Base-by-base conservation (phyloP, 1,284 basidiomycete species). In the Sporisorium reilianum region DNA sequence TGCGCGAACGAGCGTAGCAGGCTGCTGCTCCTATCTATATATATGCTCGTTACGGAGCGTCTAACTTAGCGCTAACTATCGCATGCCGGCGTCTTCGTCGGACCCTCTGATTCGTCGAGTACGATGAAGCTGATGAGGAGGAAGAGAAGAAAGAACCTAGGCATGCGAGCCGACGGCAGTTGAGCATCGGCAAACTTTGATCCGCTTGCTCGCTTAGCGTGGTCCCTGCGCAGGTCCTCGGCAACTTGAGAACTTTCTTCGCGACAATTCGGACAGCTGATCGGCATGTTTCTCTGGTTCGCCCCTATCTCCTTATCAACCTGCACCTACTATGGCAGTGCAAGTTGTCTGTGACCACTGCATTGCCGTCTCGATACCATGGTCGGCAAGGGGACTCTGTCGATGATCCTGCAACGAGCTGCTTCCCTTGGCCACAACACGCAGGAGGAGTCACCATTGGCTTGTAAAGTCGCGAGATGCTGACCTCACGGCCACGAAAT, bases 161-260 rank as follows among this genome's bases (percentile, higher is more conserved):
- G n/a, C 28, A 16, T 20, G 26, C 18, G 18, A 46, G 26, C 45
- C 45, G 25, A 46, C 25, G 18, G 45, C 45, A 46, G 18, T 28
- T 16, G 3, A 26, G 46, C 8, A 11, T 30, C 46, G 46, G 28
- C n/a, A 48, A n/a, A n/a, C 45, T n/a, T 46, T 46, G 45, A 2
- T 46, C 45, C 45, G 45, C 16, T 18, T 30, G 26, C 46, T 48
- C 46, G 46, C 28, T 48, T 48, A 48, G n/a, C 26, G 20, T 48
- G 9, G 6, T 10, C 14, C n/a, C 38, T 20, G 38, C n/a, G n/a
- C 38, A 14, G 38, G 4, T n/a, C 38, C 38, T 41, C 38, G 38
- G 38, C 38, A 41, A 20, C 38, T 38, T 8, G 28, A 30, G 9
- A 30, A 5, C 36, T n/a, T 38, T 38, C 38, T 20, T 20, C 38